Conservation (phyloP, 1,284 basidiomycete genomes). For the Apiotrichum brassicae region DNA sequence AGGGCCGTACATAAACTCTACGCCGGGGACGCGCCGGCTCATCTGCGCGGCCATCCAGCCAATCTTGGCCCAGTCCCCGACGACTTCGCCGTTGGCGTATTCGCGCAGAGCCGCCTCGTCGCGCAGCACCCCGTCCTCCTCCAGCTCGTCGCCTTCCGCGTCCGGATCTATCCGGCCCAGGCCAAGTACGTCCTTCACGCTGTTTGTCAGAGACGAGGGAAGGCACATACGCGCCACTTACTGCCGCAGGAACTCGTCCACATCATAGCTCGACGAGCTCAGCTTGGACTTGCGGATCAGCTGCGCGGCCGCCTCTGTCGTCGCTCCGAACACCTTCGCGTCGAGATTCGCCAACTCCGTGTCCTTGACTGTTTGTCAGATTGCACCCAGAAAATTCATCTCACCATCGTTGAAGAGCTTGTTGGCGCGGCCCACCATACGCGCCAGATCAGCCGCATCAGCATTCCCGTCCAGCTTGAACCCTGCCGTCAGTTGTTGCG, state of each 20-base stretch:
- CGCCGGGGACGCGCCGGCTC: conserved; percentile 38
- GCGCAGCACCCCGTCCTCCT: conserved; percentile 8
- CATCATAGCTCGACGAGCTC: conserved; percentile 47
- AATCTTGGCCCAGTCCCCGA: conserved; percentile 43
- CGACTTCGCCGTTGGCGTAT: conserved; percentile 7
- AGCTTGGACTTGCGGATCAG: conserved; percentile 41
- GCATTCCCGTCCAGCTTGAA: no score
- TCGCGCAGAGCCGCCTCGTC: not conserved
- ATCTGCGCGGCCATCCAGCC: conserved; percentile 45
- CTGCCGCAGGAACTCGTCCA: conserved; percentile 45
- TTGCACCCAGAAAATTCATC: no score
- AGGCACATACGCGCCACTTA: not conserved
- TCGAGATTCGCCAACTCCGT: conserved; percentile 33
- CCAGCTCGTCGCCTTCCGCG: conserved; percentile 19
- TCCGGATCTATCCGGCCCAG: conserved; percentile 3
- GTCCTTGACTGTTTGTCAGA: conserved; percentile 35
- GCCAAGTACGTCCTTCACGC: conserved; percentile 32
- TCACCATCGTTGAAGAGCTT: conserved; percentile 26
- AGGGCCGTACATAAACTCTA: conserved; percentile 48
- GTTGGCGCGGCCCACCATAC: conserved; percentile 5
- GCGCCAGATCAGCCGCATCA: not conserved
- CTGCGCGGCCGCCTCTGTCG: conserved; percentile 27
- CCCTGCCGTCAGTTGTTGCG: no score
- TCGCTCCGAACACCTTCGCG: conserved; percentile 28
- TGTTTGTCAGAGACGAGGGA: conserved; percentile 5